Evolutionary conservation across 345 rosid species (phyloP).

Genomic region (Citrus reticulata): DNA sequence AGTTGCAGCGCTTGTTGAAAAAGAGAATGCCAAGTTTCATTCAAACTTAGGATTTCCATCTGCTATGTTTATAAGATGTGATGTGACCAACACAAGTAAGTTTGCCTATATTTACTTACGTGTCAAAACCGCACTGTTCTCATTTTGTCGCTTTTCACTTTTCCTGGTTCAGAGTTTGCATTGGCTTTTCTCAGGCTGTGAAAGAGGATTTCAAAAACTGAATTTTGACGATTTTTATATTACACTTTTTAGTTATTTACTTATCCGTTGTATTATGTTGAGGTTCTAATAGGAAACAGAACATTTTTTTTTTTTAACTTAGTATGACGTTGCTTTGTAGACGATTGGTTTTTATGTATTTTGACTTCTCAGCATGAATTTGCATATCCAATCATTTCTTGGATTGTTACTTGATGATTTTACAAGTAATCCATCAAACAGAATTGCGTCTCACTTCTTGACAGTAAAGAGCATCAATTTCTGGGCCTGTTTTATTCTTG

Average conservation of each 20-base stretch:
- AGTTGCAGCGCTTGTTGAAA: conserved; percentile 44
- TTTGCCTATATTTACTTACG: not conserved
- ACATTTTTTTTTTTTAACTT: not conserved
- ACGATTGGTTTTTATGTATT: no score
- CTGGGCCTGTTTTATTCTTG: not conserved
- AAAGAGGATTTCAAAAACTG: not conserved
- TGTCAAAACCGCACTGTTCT: not conserved
- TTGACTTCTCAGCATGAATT: not conserved
- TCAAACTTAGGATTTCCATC: conserved; percentile 49
- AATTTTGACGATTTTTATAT: not conserved
- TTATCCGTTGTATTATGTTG: not conserved
- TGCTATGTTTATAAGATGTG: conserved; percentile 64
- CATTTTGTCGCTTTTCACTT: not conserved
- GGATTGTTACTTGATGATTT: not conserved
- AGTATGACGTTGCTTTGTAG: not conserved
- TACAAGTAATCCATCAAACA: not conserved
- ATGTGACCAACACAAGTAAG: conserved; percentile 67
- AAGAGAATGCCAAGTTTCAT: conserved; percentile 63
- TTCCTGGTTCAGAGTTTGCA: not conserved
- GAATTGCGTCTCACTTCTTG: not conserved
- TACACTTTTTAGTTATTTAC: not conserved
- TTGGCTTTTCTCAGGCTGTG: not conserved
- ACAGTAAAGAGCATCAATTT: not conserved
- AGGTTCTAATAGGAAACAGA: not conserved
- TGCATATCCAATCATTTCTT: not conserved